Conservation (phyloP, 2,329 filamentous ascomycete species). For the Madurella fahalii region DNA sequence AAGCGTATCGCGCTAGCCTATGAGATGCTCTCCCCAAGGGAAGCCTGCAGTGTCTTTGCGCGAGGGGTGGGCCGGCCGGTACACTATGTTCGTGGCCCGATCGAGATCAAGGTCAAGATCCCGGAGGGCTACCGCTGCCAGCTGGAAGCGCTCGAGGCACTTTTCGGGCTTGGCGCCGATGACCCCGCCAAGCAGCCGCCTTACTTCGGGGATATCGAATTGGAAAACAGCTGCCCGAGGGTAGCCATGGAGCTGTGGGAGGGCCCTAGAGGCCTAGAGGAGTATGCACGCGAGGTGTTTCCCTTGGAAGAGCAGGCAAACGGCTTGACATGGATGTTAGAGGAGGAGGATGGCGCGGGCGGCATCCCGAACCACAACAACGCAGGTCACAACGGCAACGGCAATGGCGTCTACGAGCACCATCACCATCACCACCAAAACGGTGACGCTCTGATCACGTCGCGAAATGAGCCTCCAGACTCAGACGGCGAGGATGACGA, state of each 20-base stretch:
- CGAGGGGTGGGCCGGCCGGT: conserved; percentile 74
- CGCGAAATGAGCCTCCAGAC: conserved; percentile 27
- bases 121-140: conserved; percentile 87
- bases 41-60: conserved; percentile 78
- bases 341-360: conserved; percentile 43
- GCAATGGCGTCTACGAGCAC: conserved; percentile 5
- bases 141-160: conserved; percentile 63
- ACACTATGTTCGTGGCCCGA: conserved; percentile 70
- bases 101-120: conserved; percentile 81
- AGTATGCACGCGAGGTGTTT: conserved; percentile 93
- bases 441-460: conserved; percentile 22
- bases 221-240: conserved; percentile 63
- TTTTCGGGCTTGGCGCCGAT: conserved; percentile 50
- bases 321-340: conserved; percentile 86
- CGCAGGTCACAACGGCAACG: conserved; percentile 26
- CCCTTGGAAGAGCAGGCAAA: conserved; percentile 93
- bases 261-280: conserved; percentile 82
- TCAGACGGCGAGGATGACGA: conserved; percentile 52
- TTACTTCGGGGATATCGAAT: conserved; percentile 56
- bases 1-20: conserved; percentile 82
- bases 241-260: conserved; percentile 85
- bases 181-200: conserved; percentile 56
- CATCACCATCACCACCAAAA: conserved; percentile 25
- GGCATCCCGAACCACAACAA: conserved; percentile 16
- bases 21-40: conserved; percentile 76